Evolutionary conservation across 2,329 filamentous ascomycete genomes (phyloP), one percentile per base, ranked within the genome.

Genomic region (Helminthosporium solani): DNA sequence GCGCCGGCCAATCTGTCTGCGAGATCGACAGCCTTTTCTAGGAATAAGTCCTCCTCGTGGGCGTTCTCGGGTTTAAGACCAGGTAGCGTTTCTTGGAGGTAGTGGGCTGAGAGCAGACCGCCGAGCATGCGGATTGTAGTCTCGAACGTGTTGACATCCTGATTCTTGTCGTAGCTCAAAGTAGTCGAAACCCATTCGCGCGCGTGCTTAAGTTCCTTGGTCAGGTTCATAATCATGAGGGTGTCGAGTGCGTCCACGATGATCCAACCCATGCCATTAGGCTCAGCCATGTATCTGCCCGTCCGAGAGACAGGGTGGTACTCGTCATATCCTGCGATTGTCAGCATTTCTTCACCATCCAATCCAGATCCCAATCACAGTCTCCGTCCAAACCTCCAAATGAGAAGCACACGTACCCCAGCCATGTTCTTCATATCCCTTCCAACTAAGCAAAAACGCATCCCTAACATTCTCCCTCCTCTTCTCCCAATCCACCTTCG

Each of bases 41-140:
- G 80, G 67, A 96, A 99, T 23, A 99, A 73, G 61, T 97, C 92
- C 68, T 96, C 90, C 5, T 90, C 89, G 0, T 85, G 77, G 2
- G 80, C 78, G 19, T 88, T 88, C 16, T 80, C 76, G 0, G 89
- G 84, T 11, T 90, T 90, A 56, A 96, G 77, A n/a, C 86, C 73
- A 0, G 90, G 90, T 57, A 86, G 92, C 44, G 82, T 80, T 19
- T 83, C 94, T 18, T 90, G 92, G n/a, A 99, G 78, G 70, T 97
- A 97, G 68, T 99, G 90, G 8, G 94, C 94, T 1, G 91, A 91
- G 27, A 99, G 78, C 33, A 99, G 77, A 9, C 94, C 94, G 14
- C 94, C 94, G 40, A 99, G 77, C 91, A 97, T 97, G 42, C 94
- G 87, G 60, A 97, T 97, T 0, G 92, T 97, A 7, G 92, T 97